Conservation (phyloP, 2,329 filamentous ascomycete species). For the Pestalotiopsis sp. region DNA sequence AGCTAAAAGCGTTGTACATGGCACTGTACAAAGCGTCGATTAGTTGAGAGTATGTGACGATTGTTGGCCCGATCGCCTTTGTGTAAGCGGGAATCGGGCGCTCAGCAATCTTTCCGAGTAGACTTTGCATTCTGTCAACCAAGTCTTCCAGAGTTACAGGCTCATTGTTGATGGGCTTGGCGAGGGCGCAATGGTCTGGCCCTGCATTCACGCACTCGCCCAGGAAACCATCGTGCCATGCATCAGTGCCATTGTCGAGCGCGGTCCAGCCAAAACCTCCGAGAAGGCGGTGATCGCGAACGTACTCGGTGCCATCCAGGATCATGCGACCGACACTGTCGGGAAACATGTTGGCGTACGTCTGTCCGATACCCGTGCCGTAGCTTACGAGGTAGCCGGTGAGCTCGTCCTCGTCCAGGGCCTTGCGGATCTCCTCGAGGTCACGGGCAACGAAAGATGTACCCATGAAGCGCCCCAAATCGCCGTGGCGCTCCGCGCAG, state of each 20-base stretch:
- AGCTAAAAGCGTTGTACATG: constrained; percentile 46
- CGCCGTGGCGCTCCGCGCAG: constrained; percentile 45
- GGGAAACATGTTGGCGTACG: constrained; percentile 54
- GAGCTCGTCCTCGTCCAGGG: constrained; percentile 47
- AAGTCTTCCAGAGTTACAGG: constrained; percentile 38
- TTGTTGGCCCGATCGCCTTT: constrained; percentile 39
- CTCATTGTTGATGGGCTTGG: constrained; percentile 31
- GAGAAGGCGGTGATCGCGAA: constrained; percentile 45
- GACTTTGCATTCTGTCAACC: constrained; percentile 38
- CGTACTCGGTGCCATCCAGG: constrained; percentile 51
- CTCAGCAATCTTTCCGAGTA: constrained; percentile 39
- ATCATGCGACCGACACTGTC: constrained; percentile 49
- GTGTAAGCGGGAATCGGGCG: constrained; percentile 43
- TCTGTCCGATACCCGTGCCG: constrained; percentile 55
- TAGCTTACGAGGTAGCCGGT: constrained; percentile 55
- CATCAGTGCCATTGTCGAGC: constrained; percentile 51
- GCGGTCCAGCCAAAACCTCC: constrained; percentile 50
- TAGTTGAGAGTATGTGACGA: constrained; percentile 49
- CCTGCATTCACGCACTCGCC: constrained; percentile 53
- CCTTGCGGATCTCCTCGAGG: constrained; percentile 49
- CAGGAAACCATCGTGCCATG: constrained; percentile 52
- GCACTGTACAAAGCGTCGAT: constrained; percentile 41
- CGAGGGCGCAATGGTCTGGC: constrained; percentile 46
- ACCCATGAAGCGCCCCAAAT: constrained; percentile 47
- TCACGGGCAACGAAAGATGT: constrained; percentile 52